Evolutionary conservation across 805 yeast species (phyloP), one percentile per base, ranked within the genome.

Genomic region (Ogataea neopini): DNA sequence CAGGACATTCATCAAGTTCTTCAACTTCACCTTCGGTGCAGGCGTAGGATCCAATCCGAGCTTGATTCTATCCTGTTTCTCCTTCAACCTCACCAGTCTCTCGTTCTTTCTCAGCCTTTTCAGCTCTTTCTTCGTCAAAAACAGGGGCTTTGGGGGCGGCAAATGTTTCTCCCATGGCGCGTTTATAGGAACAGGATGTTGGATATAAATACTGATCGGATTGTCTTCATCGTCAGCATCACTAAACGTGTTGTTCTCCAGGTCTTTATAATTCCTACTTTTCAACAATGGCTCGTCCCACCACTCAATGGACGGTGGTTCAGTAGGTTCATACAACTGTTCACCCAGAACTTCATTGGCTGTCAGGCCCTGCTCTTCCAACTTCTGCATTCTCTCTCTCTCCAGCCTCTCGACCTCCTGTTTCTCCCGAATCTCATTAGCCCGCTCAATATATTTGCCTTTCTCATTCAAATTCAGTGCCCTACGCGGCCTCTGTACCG

Each of bases 21-120:
- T 80, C 37, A 89, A 71, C 58, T 86, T 88, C 20, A 94, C 86
- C 64, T 92, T 94, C 2, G 97, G 96, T 5, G 85, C 85, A 0
- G 97, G 96, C 4, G 96, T 85, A 0, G 96, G 86, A 40, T 85
- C 88, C 15, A 91, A 67, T 0, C 99, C 99, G 4, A 88, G 69
- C 48, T 83, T 77, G 19, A 91, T 83, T 39, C 86, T 72, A 55
- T 88, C 92, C 61, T 88, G 96, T 48, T 77, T 74, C 39, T 84
- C 94, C 57, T 83, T 82, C 51, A 81, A 80, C 50, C 67, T 72
- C 34, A 74, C 74, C 38, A 82, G 77, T 47, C 97, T 73, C 40
- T 79, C 83, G 49, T 84, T 84, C 50, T 84, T 77, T 37, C 97
- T 76, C 33, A 84, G 75, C 47, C 90, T 75, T 57, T 86, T 86